Evolutionary conservation across 306 rosid genomes (phyloP).

Genomic region (Dalbergia oliveri): DNA sequence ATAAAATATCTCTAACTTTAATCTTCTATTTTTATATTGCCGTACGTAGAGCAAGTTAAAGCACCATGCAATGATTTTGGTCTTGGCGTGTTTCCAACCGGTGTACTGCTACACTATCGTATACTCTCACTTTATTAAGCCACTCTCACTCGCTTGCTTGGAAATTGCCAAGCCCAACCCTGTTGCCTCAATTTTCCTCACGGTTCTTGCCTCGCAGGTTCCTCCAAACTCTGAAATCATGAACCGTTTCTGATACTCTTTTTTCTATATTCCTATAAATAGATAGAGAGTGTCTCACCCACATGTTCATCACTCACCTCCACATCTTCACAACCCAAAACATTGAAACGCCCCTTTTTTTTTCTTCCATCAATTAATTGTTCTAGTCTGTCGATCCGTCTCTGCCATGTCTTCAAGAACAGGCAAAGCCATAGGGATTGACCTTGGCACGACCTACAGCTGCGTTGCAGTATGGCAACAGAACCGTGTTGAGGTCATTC

Average conservation of each 20-base stretch:
- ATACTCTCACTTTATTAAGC: background rate
- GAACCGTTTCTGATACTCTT: background rate
- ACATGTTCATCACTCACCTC: background rate
- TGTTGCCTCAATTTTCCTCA: background rate
- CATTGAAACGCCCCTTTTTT: background rate
- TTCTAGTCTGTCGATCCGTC: background rate
- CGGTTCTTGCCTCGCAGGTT: background rate
- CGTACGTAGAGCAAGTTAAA: no score
- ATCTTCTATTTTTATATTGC: no score
- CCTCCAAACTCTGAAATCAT: background rate
- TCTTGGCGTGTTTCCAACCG: no score
- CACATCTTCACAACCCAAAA: background rate
- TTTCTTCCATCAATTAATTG: background rate
- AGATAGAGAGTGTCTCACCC: background rate
- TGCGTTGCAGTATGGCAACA: constrained; percentile 56
- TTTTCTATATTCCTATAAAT: no score
- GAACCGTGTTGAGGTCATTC: constrained; percentile 53
- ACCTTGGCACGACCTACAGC: constrained; percentile 58
- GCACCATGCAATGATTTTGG: no score
- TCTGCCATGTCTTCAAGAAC: constrained; percentile 39
- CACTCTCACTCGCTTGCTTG: background rate
- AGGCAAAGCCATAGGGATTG: constrained; percentile 56
- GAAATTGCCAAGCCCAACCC: background rate
- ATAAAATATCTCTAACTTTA: no score
- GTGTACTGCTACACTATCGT: no score